Evolutionary conservation across 1,284 basidiomycete species (phyloP).

Genomic region (Crepidotus sp.): DNA sequence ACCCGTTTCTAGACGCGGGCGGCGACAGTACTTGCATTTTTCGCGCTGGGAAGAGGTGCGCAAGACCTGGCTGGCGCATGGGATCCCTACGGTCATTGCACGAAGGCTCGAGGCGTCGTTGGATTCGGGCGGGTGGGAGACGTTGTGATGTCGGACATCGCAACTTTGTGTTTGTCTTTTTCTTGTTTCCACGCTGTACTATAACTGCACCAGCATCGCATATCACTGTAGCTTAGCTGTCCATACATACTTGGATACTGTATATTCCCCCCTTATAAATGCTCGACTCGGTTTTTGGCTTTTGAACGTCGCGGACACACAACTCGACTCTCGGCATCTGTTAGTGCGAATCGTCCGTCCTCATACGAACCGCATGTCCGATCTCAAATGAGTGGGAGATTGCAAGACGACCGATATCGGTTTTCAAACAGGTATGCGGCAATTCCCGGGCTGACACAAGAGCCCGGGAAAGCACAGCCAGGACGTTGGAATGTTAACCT

Average conservation of each 20-base stretch:
- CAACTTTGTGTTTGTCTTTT: not conserved
- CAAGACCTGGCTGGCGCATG: conserved; percentile 84
- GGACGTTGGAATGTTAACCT: too few relatives aligned
- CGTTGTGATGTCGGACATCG: conserved; percentile 39
- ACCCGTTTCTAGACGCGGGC: conserved; percentile 52
- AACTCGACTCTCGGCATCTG: too few relatives aligned
- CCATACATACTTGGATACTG: not conserved
- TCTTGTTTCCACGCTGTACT: conserved; percentile 3
- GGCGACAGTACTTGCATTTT: conserved; percentile 81
- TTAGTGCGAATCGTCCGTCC: too few relatives aligned
- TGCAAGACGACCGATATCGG: too few relatives aligned
- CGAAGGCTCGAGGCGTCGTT: conserved; percentile 81
- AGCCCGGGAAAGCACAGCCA: too few relatives aligned
- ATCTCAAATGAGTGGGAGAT: too few relatives aligned
- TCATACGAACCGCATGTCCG: too few relatives aligned
- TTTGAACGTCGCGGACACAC: too few relatives aligned
- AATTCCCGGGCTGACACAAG: too few relatives aligned
- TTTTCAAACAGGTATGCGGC: too few relatives aligned
- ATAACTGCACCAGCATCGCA: not conserved
- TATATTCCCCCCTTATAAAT: too few relatives aligned
- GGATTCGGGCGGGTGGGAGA: conserved; percentile 93
- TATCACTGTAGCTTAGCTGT: conserved; percentile 8
- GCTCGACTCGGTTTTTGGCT: too few relatives aligned
- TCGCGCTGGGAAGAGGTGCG: conserved; percentile 90
- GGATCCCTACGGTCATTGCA: conserved; percentile 85